Conservation (phyloP, 2,329 filamentous ascomycete species). For the Colletotrichum salicis region DNA sequence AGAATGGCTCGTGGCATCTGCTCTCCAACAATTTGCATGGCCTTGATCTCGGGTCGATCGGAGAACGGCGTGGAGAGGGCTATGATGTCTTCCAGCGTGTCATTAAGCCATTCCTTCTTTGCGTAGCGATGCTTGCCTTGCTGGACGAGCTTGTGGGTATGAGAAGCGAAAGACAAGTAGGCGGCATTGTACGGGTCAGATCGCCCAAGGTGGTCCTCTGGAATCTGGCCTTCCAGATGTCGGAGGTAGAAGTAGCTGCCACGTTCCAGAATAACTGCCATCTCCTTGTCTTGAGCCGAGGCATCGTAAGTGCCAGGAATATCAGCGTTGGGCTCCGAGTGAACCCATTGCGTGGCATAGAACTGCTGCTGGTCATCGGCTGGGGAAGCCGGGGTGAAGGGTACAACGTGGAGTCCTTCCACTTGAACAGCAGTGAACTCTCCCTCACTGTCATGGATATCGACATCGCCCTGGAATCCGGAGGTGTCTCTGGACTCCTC, state of each 20-base stretch:
- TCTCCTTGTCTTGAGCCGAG: constrained; percentile 34
- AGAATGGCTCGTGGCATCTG: constrained; percentile 46
- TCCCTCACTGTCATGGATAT: background rate
- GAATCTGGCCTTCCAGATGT: background rate
- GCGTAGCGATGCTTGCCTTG: constrained; percentile 35
- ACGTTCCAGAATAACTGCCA: constrained; percentile 3
- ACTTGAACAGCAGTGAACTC: background rate
- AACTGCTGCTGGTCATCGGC: constrained; percentile 11
- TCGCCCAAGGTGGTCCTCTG: background rate
- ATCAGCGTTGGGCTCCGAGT: constrained; percentile 27
- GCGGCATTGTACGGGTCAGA: background rate
- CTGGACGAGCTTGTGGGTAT: constrained; percentile 41
- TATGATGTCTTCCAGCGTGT: background rate
- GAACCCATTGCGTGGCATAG: constrained; percentile 22
- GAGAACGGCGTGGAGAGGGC: background rate
- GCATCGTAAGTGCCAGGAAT: constrained; percentile 37
- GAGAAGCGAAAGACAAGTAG: constrained; percentile 19
- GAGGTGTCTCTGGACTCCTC: background rate
- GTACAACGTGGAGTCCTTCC: background rate
- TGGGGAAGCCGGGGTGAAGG: background rate
- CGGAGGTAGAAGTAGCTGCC: constrained; percentile 15
- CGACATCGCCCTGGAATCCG: constrained; percentile 23
- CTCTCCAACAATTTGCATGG: constrained; percentile 9
- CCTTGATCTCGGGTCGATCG: constrained; percentile 1
- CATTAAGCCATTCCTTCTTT: constrained; percentile 33